These are phyloP conservation scores for Dothiorella sarmentorum DNA, from an alignment of 2,329 filamentous ascomycete genomes.

Conservation along the genomic window DNA sequence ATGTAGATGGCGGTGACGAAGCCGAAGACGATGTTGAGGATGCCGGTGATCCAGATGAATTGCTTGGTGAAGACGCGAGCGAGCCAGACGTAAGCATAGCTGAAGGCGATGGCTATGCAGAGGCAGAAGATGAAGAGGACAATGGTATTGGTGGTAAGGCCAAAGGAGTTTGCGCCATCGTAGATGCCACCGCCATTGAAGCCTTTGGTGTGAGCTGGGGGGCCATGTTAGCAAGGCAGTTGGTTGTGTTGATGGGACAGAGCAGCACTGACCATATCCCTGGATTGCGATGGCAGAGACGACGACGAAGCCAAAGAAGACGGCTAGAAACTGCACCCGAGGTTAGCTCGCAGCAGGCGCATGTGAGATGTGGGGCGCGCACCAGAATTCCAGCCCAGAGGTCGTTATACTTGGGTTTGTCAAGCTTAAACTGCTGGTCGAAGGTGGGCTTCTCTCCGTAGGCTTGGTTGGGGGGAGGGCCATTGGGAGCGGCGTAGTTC, in stretches of 20 bases:
- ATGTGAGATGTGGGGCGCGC: constrained; percentile 18
- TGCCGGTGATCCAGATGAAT: constrained; percentile 89
- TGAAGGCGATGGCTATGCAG: constrained; percentile 68
- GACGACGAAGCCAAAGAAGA: constrained; percentile 69
- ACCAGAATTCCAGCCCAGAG: constrained; percentile 82
- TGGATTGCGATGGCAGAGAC: constrained; percentile 73
- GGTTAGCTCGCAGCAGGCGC: constrained; percentile 8
- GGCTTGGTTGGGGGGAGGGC: neutral
- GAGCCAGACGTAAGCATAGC: constrained; percentile 70
- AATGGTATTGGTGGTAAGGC: constrained; percentile 77
- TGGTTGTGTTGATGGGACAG: no score
- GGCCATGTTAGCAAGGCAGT: constrained; percentile 16
- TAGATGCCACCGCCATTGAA: constrained; percentile 73
- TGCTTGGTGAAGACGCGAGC: constrained; percentile 79
- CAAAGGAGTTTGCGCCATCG: constrained; percentile 60
- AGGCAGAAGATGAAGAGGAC: constrained; percentile 81
- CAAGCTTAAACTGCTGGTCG: constrained; percentile 76
- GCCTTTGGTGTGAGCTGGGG: constrained; percentile 52
- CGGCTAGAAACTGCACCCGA: constrained; percentile 58
- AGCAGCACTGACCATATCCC: constrained; percentile 56
- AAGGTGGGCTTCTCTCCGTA: constrained; percentile 56
- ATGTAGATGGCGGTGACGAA: constrained; percentile 87
- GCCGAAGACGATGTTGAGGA: constrained; percentile 79
- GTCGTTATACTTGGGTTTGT: constrained; percentile 85
- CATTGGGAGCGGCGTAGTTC: constrained; percentile 17